Conservation (phyloP, 306 rosid species). For the Comarum palustre region DNA sequence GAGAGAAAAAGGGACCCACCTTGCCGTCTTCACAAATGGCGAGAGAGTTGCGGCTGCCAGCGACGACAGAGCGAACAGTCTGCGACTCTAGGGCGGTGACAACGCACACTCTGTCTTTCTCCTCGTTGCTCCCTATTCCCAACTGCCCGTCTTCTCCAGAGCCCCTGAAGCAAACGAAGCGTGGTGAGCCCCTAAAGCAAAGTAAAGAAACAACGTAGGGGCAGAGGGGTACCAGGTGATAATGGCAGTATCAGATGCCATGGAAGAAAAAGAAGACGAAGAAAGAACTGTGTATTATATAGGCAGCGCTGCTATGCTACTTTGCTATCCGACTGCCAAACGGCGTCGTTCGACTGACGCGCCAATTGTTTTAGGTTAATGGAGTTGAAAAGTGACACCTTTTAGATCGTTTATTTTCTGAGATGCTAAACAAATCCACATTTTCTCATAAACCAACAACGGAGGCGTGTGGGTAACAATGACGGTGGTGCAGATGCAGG, state of each 20-base stretch:
- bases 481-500: too few species aligned
- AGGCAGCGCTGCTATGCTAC: not conserved
- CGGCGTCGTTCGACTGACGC: too few species aligned
- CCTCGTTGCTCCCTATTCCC: slow-evolving; percentile 80
- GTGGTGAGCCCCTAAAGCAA: not conserved
- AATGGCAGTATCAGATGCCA: slow-evolving; percentile 3
- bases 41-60: slow-evolving; percentile 94
- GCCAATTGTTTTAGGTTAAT: too few species aligned
- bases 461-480: too few species aligned
- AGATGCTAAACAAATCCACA: too few species aligned
- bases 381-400: too few species aligned
- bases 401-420: too few species aligned
- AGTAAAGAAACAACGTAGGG: not conserved
- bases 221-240: not conserved
- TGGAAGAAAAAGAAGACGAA: not conserved
- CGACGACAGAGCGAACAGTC: slow-evolving; percentile 69
- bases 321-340: too few species aligned
- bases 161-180: slow-evolving; percentile 53
- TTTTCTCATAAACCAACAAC: too few species aligned
- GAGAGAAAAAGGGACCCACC: slow-evolving; percentile 26
- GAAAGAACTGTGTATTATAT: not conserved
- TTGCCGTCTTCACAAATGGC: slow-evolving; percentile 83
- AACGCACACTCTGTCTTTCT: slow-evolving; percentile 59
- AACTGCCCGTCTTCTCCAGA: slow-evolving; percentile 96
- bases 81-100: slow-evolving; percentile 50